Evolutionary conservation across 208 protist genomes (phyloP), one percentile per base, ranked within the genome.

Genomic region (Phytomonas serpens): DNA sequence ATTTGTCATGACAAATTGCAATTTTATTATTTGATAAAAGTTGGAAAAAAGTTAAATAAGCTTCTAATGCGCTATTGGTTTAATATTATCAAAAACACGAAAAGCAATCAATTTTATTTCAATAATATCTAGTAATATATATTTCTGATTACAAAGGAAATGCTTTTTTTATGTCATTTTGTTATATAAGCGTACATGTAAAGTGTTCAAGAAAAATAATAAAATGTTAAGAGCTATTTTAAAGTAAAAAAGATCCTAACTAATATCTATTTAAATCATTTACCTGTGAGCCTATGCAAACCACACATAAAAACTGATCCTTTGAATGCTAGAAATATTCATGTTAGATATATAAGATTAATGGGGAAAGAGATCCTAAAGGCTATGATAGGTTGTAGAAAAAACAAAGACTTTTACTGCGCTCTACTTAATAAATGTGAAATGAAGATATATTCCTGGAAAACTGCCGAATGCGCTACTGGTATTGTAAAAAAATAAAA

Each of bases 271-370:
- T 27, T 57, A 27, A 27, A 57, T 57, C 16, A 57, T 19, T 57
- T 27, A 27, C 19, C 47, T 9, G 6, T 57, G 13, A 23, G 7
- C 19, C 19, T 27, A 27, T 5, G 23, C 40, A 51, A 23, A 27
- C 27, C 23, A 27, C n/a, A 27, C 23, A 27, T 6, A 61, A 52
- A 38, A 23, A 78, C n/a, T 70, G 62, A 76, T 64, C 16, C 51
- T 38, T 51, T 61, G 71, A 75, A 31, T 36, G 27, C 31, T 40
- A 33, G 7, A 72, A 67, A 65, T 47, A 72, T 40, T 6, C 11
- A 61, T 9, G 23, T 62, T 5, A 67, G 30, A 61, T 1, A 37
- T 27, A 11, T 19, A 67, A 6, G 19, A 23, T 1, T 23, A 61
- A 67, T 6, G 3, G 19, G 11, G 40, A 63, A 51, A 61, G 0